Base-by-base conservation (phyloP, 164 flowering plant species). In the Houttuynia cordata region DNA sequence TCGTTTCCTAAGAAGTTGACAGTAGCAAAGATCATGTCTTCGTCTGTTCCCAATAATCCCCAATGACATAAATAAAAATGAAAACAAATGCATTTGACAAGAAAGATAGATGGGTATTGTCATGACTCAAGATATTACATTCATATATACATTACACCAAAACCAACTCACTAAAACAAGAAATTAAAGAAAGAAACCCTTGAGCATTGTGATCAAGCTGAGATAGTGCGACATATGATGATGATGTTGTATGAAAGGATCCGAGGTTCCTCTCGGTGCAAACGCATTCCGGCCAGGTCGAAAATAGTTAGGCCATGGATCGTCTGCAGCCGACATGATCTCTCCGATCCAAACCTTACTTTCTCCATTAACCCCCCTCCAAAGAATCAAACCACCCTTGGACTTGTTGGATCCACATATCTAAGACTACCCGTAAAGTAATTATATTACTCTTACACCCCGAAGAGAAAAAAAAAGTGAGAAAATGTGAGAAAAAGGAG, bases 211-310 rank as follows among this genome's bases (percentile, higher is more conserved):
- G 47, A 10, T n/a, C n/a, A n/a, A 51, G 57, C 50, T 71, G 66
- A 59, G 47, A 61, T 13, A 24, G 71, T 39, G 22, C 59, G 41
- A 23, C 39, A 73, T 63, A 73, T 45, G 49, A 45, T 45, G 14
- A 17, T 12, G n/a, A n/a, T n/a, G n/a, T n/a, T n/a, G 72, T 76
- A 20, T 74, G 75, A 74, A 73, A 75, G 79, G 96, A 85, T 88
- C 95, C 57, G 57, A 54, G 57, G 79, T 81, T 88, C 91, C 86
- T 88, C 91, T 83, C 89, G 80, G 86, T 75, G 89, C 89, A 82
- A 78, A 67, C 55, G 37, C 53, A 30, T 62, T 10, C 53, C 79
- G 70, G 63, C 63, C 40, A 58, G 47, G 67, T 63, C 70, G 76
- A 80, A 78, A 68, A 15, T 23, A n/a, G n/a, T n/a, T n/a, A 67